phyloP scores from a whole-genome alignment of 352 stramenopile species.

The Phytophthora pisi region DNA sequence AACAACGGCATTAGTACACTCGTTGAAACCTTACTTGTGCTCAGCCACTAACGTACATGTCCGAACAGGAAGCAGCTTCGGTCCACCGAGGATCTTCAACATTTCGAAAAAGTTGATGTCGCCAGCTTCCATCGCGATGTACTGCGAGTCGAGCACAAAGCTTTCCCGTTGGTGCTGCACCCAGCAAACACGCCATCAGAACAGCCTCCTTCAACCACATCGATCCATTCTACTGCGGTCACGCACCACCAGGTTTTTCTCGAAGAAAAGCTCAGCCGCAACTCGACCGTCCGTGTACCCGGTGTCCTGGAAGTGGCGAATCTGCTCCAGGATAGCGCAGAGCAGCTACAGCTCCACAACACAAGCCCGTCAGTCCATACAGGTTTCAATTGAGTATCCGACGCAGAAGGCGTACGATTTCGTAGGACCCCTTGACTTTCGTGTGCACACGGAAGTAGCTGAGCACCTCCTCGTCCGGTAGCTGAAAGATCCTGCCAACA shows the following conservation, averaged over 20 bases:
- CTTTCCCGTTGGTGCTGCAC: conserved; percentile 50
- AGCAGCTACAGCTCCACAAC: conserved; percentile 47
- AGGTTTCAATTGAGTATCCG: background rate
- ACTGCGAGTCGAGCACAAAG: conserved; percentile 60
- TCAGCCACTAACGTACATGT: conserved; percentile 38
- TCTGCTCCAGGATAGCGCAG: conserved; percentile 90
- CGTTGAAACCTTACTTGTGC: background rate
- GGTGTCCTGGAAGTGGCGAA: conserved; percentile 92
- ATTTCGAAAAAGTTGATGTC: conserved; percentile 67
- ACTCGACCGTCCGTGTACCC: conserved; percentile 90
- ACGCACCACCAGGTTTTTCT: conserved; percentile 56
- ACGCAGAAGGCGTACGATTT: conserved; percentile 62
- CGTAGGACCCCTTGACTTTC: conserved; percentile 91
- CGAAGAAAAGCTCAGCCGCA: conserved; percentile 71
- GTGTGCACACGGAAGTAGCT: conserved; percentile 83
- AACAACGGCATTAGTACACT: background rate
- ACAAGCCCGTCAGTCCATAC: background rate
- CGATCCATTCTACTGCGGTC: background rate
- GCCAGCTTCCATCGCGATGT: conserved; percentile 44
- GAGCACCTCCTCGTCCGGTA: conserved; percentile 85
- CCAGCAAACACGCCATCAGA: background rate
- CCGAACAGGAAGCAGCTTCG: conserved; percentile 64
- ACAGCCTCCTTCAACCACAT: background rate
- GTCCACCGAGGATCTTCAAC: conserved; percentile 56
- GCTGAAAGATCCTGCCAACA: conserved; percentile 70